Percentiles rank a stretch among this genome's conserved stretches.
These are phyloP conservation scores for Omphalotus guepiniiformis DNA, from an alignment of 768 basidiomycete species.

Conservation along the genomic window DNA sequence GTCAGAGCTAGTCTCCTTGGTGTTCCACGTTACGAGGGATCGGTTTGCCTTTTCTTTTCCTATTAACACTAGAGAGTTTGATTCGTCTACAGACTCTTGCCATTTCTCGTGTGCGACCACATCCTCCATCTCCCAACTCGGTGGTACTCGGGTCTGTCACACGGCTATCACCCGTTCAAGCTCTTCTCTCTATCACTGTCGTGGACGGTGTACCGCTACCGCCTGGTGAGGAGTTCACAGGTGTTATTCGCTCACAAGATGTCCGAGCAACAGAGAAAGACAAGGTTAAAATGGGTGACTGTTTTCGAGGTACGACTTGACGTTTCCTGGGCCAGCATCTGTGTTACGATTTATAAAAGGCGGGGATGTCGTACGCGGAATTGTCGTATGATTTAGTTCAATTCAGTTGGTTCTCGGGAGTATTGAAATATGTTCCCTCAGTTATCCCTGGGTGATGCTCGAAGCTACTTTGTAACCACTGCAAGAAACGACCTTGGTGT, in stretches of 20 bases:
- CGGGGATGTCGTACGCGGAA: conserved; percentile 83
- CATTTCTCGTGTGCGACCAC: conserved; percentile 64
- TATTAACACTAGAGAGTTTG: conserved; percentile 14
- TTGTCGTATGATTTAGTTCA: conserved; percentile 57
- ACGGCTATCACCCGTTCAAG: conserved; percentile 80
- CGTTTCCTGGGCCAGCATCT: no score
- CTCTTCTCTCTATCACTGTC: conserved; percentile 76
- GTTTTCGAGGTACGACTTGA: no score
- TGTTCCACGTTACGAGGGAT: conserved; percentile 52
- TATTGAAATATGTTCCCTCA: conserved; percentile 22
- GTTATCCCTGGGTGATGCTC: conserved; percentile 90
- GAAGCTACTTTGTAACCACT: conserved; percentile 90
- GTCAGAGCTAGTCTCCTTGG: conserved; percentile 72
- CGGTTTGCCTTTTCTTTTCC: conserved; percentile 50
- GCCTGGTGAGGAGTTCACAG: conserved; percentile 82
- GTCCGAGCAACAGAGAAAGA: conserved; percentile 89
- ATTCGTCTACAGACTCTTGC: conserved; percentile 45
- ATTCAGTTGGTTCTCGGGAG: not conserved
- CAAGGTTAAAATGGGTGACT: conserved; percentile 83
- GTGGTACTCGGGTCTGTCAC: conserved; percentile 79
- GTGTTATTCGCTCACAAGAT: conserved; percentile 85
- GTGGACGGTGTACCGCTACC: conserved; percentile 85
- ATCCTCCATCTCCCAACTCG: conserved; percentile 71
- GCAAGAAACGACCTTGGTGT: conserved; percentile 89
- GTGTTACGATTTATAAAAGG: no score